Evolutionary conservation across 2,329 filamentous ascomycete species (phyloP).

Genomic region (Cytospora piceae): DNA sequence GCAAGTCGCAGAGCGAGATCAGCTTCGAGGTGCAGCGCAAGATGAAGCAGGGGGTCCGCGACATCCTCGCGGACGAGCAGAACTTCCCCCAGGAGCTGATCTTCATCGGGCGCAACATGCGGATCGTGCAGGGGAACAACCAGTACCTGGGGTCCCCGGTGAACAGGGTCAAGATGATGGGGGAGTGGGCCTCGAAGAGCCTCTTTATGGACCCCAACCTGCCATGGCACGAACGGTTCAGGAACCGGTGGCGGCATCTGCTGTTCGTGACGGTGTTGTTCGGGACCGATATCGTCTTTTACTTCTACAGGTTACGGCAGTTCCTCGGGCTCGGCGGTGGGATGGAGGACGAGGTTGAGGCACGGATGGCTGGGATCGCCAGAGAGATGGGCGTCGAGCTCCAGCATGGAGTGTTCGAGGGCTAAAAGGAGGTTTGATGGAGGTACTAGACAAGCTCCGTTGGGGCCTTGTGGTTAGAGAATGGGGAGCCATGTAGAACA

Average conservation of each 20-base stretch:
- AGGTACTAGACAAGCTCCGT: slow-evolving; percentile 3
- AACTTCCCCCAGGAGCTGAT: slow-evolving; percentile 90
- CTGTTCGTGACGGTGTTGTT: slow-evolving; percentile 81
- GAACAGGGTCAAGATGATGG: slow-evolving; percentile 92
- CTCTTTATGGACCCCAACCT: slow-evolving; percentile 76
- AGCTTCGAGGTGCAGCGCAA: slow-evolving; percentile 88
- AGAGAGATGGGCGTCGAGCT: slow-evolving; percentile 91
- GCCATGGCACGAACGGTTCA: slow-evolving; percentile 62
- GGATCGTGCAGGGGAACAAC: slow-evolving; percentile 93
- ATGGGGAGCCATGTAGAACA: not conserved
- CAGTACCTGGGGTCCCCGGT: slow-evolving; percentile 88
- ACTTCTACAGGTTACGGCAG: slow-evolving; percentile 77
- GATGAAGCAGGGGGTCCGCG: slow-evolving; percentile 70
- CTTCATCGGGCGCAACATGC: slow-evolving; percentile 88
- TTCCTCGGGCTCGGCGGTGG: slow-evolving; percentile 75
- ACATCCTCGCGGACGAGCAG: slow-evolving; percentile 79
- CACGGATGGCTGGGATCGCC: slow-evolving; percentile 82
- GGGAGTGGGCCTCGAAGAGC: slow-evolving; percentile 83
- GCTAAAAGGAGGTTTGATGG: slow-evolving; percentile 49
- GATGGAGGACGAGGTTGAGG: slow-evolving; percentile 94
- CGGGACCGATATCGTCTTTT: slow-evolving; percentile 80
- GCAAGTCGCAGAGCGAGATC: slow-evolving; percentile 67
- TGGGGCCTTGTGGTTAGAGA: not conserved
- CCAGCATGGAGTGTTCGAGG: slow-evolving; percentile 86
- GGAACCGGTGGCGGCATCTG: slow-evolving; percentile 75